Evolutionary conservation across 805 yeast species (phyloP), one percentile per base, ranked within the genome.

Genomic region (Sungouiella blattae): DNA sequence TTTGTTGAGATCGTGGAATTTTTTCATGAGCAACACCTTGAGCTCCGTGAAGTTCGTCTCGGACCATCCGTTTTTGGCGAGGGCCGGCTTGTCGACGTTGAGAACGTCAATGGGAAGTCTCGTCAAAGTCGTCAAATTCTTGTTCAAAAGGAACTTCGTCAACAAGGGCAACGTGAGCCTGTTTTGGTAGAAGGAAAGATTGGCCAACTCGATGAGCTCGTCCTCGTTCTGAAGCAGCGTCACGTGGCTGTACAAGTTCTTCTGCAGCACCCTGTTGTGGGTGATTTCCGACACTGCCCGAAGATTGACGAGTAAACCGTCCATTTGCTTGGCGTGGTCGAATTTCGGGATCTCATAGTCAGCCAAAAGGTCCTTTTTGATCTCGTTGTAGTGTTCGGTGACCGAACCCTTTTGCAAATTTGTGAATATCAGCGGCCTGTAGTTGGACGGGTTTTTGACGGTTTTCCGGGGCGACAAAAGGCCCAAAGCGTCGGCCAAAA

Each of bases 401-500:
- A 54, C 61, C 1, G 67, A 42, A 2, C 69, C 69, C 18, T 55
- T 50, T 15, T 63, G 59, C 23, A 64, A 48, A 24, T 53, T 58
- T 26, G 48, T 37, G 13, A 63, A 43, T 13, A 67, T 43, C 12
- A 67, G 60, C 13, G 71, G 71, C 28, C 55, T 60, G 44, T 46
- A 63, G 11, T 36, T 27, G 16, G 38, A 25, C 3, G 33, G 31
- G 12, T 41, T 36, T 27, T 36, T 36, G 3, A 32, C 26, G 25
- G 30, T 26, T 26, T 35, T 20, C n/a, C 40, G 17, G 21, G 60
- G 67, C 5, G 61, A 52, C 13, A 64, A 47, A 15, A 64, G 55
- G 37, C 63, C 64, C 26, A 64, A 40, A 3, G 70, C 70, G 36
- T 61, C 63, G 3, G 69, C 69, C 26, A 64, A 25, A 11, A 36